Percentiles rank a stretch among this genome's conserved stretches.
phyloP scores from a whole-genome alignment of 495 filamentous ascomycete genomes.

The Stereocaulon alpinum region DNA sequence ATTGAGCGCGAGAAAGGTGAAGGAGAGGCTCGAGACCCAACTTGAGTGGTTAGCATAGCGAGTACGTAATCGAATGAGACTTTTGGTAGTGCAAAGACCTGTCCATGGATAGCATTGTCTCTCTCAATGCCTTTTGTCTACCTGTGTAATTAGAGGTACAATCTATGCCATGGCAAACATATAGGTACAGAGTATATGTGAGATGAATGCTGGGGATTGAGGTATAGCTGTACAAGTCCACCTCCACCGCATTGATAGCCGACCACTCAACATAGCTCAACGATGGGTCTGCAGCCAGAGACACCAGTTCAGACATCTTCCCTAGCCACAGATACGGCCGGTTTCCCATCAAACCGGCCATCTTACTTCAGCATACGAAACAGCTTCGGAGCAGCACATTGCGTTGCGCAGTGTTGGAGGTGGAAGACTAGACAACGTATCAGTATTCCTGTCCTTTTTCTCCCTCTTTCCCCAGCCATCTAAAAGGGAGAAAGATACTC shows the following conservation, averaged over 20 bases:
- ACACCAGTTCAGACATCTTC: too few relatives aligned
- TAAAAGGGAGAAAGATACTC: conserved; percentile 33
- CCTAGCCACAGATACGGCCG: too few relatives aligned
- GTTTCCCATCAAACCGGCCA: too few relatives aligned
- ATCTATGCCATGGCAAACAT: conserved; percentile 5
- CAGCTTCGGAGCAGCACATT: conserved; percentile 92
- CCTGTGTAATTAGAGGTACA: conserved; percentile 1
- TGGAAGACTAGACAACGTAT: conserved; percentile 68
- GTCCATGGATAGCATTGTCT: background rate
- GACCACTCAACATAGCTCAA: too few relatives aligned
- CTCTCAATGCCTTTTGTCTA: background rate
- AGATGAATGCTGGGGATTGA: conserved; percentile 1
- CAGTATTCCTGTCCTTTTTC: background rate
- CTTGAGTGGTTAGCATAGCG: too few relatives aligned
- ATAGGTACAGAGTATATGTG: conserved; percentile 1
- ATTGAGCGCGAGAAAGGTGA: too few relatives aligned
- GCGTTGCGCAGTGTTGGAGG: conserved; percentile 81
- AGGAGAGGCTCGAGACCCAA: too few relatives aligned
- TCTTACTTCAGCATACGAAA: conserved; percentile 81
- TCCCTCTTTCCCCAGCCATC: background rate
- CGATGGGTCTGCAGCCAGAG: too few relatives aligned
- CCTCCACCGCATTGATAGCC: background rate
- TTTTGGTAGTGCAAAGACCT: background rate
- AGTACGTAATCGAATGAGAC: background rate
- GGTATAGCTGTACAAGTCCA: conserved; percentile 12